Conservation (phyloP, 1,284 basidiomycete species). For the Trichosporon coremiiforme region DNA sequence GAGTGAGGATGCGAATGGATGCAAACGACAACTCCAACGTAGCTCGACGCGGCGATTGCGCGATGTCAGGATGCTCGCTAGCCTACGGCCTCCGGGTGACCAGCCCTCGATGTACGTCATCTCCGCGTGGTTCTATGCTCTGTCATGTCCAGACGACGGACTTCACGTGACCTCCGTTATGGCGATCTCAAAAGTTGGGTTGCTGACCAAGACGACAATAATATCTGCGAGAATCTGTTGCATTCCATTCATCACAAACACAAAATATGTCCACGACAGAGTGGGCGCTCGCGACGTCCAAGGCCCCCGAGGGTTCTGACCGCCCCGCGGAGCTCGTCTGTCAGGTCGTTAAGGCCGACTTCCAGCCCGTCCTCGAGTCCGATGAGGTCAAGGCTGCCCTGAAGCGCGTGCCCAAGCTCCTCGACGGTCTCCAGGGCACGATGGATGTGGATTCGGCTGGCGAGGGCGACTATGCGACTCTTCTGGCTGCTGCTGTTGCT, state of each 20-base stretch:
- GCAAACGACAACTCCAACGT: constrained; percentile 8
- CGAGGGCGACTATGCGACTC: constrained; percentile 59
- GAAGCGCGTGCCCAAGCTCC: constrained; percentile 32
- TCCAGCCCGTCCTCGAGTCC: constrained; percentile 46
- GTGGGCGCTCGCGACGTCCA: constrained; percentile 37
- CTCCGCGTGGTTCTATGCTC: neutral
- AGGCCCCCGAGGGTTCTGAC: neutral
- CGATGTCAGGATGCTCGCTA: neutral
- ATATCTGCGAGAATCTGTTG: constrained; percentile 1
- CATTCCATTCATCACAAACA: constrained; percentile 20
- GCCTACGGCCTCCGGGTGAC: neutral
- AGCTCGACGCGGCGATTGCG: neutral
- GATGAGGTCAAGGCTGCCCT: constrained; percentile 41
- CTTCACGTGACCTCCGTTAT: neutral
- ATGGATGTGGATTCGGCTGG: constrained; percentile 11
- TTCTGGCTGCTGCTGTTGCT: constrained; percentile 72
- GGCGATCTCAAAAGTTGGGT: constrained; percentile 31
- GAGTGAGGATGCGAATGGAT: constrained; percentile 17
- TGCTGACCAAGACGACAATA: constrained; percentile 18
- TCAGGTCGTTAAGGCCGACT: constrained; percentile 50
- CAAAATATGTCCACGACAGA: constrained; percentile 36
- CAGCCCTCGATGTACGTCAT: constrained; percentile 13
- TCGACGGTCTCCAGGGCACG: constrained; percentile 35
- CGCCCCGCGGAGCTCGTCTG: constrained; percentile 37
- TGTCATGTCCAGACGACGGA: neutral